Base-by-base conservation (phyloP, 2,329 filamentous ascomycete genomes). In the Chaetoscypha palmicola region DNA sequence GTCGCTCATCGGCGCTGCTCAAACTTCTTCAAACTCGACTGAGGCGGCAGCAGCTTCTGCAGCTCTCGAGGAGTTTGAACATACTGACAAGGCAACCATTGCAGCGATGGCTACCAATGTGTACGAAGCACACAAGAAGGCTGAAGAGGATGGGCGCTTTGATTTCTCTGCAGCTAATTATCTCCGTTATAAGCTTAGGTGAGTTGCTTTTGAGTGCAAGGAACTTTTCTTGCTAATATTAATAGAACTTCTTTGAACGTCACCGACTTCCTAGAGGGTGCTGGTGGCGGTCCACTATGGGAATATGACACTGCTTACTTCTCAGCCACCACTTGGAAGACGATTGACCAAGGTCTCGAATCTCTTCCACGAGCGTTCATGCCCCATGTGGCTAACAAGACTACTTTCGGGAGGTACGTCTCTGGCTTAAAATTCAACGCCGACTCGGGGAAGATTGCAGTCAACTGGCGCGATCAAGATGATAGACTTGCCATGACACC, bases 141-240 rank as follows among this genome's bases (percentile, higher is more conserved):
- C 80, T 8, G 81, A 85, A 8, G 80, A 85, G 46, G 84, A 84
- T 63, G 84, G 81, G 43, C 66, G 79, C 53, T 84, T 56, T 21
- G 81, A 81, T 83, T 86, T 65, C 81, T 85, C 75, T 67, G 81
- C 55, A 82, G 79, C 38, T 80, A 78, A 57, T 82, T 86, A 60
- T 82, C 83, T 59, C 69, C 83, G 39, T 82, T 85, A 66, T 67
- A 51, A 83, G 83, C 63, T 73, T 83, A 37, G 73, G 72, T 51
- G 73, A 77, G 47, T 81, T 75, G 31, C 79, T 79, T 2, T 63
- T 83, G 45, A 77, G 70, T 3, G 7, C 3, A 4, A 10, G 12
- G 2, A 28, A 51, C 43, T 1, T 45, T 49, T 17, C 22, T 45
- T 30, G 41, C 52, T 26, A 35, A 47, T 26, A 33, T 32, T 34